Evolutionary conservation across 208 protist species (phyloP).

Genomic region (Trypanosoma lewisi): DNA sequence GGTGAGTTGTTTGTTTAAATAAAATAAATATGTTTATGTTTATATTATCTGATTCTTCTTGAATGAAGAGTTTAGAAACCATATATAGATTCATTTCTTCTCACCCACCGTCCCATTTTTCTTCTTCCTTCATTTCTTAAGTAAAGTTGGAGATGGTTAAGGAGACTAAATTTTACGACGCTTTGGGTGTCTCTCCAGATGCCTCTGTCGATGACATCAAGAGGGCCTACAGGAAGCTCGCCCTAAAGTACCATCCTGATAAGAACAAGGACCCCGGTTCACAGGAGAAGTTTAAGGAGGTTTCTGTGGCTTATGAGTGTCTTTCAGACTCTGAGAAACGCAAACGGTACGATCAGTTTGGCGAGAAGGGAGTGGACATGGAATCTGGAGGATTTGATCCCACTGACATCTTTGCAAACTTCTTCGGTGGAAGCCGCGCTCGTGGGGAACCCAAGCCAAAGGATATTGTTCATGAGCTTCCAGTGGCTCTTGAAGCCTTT

Average conservation of each 20-base stretch:
- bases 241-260: constrained; percentile 94
- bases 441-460: constrained; percentile 94
- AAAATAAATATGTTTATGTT: not conserved
- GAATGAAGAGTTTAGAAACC: too few species aligned
- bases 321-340: constrained; percentile 97
- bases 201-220: constrained; percentile 91
- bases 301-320: constrained; percentile 97
- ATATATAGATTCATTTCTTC: not conserved
- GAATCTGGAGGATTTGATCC: constrained; percentile 86
- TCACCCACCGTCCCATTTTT: not conserved
- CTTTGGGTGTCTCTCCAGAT: constrained; percentile 72
- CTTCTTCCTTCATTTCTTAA: constrained; percentile 10
- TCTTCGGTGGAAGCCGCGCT: constrained; percentile 84
- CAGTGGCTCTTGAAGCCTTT: constrained; percentile 95
- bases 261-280: constrained; percentile 88
- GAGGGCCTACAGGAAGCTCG: constrained; percentile 91
- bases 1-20: not conserved
- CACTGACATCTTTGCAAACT: constrained; percentile 88
- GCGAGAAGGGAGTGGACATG: constrained; percentile 95
- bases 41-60: too few species aligned
- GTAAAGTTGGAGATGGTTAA: constrained; percentile 68
- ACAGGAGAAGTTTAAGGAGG: constrained; percentile 93
- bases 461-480: constrained; percentile 93
- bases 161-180: constrained; percentile 91
- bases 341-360: constrained; percentile 97